Evolutionary conservation across 768 basidiomycete genomes (phyloP), one percentile per base, ranked within the genome.

Genomic region (Naganishia randhawae): DNA sequence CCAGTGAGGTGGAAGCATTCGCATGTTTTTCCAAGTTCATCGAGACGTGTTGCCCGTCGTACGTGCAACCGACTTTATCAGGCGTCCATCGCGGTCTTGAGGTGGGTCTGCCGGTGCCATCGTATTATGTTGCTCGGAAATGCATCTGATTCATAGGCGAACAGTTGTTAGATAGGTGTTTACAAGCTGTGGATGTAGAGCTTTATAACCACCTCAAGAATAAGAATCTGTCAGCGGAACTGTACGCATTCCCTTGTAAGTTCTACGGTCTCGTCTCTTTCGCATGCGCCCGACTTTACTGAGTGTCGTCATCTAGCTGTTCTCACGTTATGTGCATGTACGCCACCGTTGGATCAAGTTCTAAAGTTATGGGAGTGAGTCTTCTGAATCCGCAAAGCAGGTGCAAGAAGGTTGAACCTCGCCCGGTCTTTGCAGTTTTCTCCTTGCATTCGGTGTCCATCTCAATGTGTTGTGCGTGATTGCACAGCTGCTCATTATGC

Each of bases 1-100:
- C 96, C 7, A 92, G 92, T 11, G 92, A 99, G 79, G 81, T 98
- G n/a, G 96, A 99, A 80, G 96, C 96, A 0, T 99, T 97, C 80
- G 93, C 88, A 70, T 96, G 92, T 80, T 98, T 99, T 76, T 86
- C 91, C 31, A 90, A 89, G 74, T 99, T 99, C 77, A 96, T 98
- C 73, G 95, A 97, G 81, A 87, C 88, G 66, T 88, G 86, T 10
- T 97, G 94, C 81, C 96, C 96, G 10, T 81, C 92, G n/a, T 99
- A 98, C 77, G 94, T 98, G 9, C 91, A 94, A 73, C 94, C 94
- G 1, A 97, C 93, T 0, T 83, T 99, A 16, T 90, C 93, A 77
- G 96, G 96, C 9, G 96, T 98, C 0, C 96, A 99, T 77, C 84
- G 89, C 62, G 96, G 95, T 14, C 82, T 99, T 42, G 92, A 91